Base-by-base conservation (phyloP, 2,329 filamentous ascomycete species). In the Eutypella sp. region DNA sequence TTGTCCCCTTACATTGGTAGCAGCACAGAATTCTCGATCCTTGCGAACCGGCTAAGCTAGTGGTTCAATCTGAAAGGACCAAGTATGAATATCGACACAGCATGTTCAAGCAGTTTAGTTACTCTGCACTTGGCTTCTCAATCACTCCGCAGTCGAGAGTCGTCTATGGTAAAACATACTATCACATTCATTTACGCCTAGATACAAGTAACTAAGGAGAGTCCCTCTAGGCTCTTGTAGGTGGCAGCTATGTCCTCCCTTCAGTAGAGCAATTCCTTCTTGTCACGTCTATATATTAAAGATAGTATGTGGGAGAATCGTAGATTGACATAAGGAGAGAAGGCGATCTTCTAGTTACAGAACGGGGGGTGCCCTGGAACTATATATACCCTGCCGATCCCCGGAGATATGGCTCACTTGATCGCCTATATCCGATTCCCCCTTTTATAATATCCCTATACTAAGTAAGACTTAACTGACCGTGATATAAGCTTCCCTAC, bases 21-120 rank as follows among this genome's bases (percentile, higher is more conserved):
- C 25, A 13, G 25, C 13, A 29, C 25, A 29, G 25, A 29, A 29
- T 29, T 29, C 13, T 29, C 25, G 25, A 29, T 29, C 25, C 38
- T 40, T 3, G 38, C 38, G 5, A 40, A 40, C n/a, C 4, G 38
- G 8, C 4, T 40, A 24, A 40, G 38, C 38, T 40, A 22, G 38
- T 40, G 6, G 6, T 40, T 18, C n/a, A 24, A 40, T 24, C 24
- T 40, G 3, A 40, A 24, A 15, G 38, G 38, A 4, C 55, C 59
- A 22, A 53, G 49, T 19, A 46, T 63, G 34, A 61, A 58, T 3
- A 49, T 65, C 10, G 57, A 65, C 23, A 63, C 60, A 7, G 63
- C 57, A 10, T 66, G 63, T 42, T 64, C 61, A 11, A 56, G 53
- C 6, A 56, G 54, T 23, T 34, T 64, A n/a, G 48, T 58, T 18